Evolutionary conservation across 345 rosid genomes (phyloP), one percentile per base, ranked within the genome.

Genomic region (Eucalyptus pauciflora): DNA sequence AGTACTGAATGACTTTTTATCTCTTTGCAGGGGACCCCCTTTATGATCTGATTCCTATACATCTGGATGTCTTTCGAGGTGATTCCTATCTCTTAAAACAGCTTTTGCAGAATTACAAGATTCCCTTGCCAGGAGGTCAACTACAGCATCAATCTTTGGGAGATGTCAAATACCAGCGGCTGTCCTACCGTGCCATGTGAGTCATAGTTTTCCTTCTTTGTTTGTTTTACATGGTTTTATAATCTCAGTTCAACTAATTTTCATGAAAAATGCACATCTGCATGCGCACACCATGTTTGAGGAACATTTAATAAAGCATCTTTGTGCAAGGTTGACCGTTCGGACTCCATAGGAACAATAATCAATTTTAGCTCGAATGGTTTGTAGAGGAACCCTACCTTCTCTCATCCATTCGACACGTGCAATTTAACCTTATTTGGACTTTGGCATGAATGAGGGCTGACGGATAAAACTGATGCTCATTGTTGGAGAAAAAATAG

Each of bases 181-280:
- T 94, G 69, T 97, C 99, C 13, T 97, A 96, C 94, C 99, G 95
- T 88, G 94, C 97, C 87, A 96, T 96, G 99, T 96, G 93, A 96
- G 99, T 90, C 87, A 15, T 15, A 41, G 48, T 76, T 33, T 86
- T 86, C 86, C 60, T 45, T 60, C 22, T 80, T 1, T 50, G 18
- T 81, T 50, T 86, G 20, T 50, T 58, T 51, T 52, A 17, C 52
- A 15, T 20, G 45, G 46, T 76, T 76, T 76, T 20, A 20, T 76
- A 41, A 76, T 76, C 14, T 76, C 85, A 18, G 46, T 76, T 76
- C 29, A 76, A 76, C 48, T 76, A 37, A 76, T 37, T 20, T 76
- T 41, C 29, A 17, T 33, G 81, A 71, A 71, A 71, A 71, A 33
- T 37, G 81, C 48, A 76, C 85, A 41, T 76, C 27, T 76, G 48